Evolutionary conservation across 192 early-diverging fungal genomes (phyloP).

Genomic region (Chytriomyces sp.): DNA sequence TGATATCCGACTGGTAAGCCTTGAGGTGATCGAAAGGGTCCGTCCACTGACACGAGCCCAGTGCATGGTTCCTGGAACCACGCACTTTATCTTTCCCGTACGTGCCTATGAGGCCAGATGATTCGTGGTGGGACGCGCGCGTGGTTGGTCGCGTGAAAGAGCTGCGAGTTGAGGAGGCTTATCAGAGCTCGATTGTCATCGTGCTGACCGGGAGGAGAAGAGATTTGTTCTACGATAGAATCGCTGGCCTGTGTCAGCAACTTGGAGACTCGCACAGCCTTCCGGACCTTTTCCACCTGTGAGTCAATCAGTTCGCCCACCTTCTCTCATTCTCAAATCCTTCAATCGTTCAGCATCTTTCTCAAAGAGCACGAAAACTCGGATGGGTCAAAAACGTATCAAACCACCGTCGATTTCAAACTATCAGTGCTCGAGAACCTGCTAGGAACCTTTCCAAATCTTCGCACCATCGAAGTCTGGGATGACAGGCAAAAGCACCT

Average conservation of each 20-base stretch:
- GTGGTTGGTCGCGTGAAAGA: slow-evolving; percentile 6
- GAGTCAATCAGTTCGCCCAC: too few relatives aligned
- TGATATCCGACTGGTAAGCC: slow-evolving; percentile 47
- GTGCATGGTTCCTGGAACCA: slow-evolving; percentile 51
- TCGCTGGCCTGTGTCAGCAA: slow-evolving; percentile 33
- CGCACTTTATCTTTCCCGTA: slow-evolving; percentile 46
- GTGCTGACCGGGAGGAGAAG: slow-evolving; percentile 50
- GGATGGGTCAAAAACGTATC: background rate
- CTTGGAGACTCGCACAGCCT: background rate
- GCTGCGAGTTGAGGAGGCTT: slow-evolving; percentile 2
- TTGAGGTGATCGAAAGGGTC: background rate
- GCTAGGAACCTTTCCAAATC: slow-evolving; percentile 32
- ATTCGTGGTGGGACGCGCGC: slow-evolving; percentile 45
- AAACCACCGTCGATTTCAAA: slow-evolving; percentile 56
- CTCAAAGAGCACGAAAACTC: slow-evolving; percentile 2
- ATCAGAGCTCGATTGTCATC: slow-evolving; percentile 2
- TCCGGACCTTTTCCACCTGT: slow-evolving; percentile 44
- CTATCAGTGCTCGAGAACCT: slow-evolving; percentile 42
- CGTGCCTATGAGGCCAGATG: slow-evolving; percentile 41
- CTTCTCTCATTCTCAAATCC: too few relatives aligned
- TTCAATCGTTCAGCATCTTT: background rate
- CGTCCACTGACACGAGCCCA: background rate
- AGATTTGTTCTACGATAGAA: slow-evolving; percentile 49
- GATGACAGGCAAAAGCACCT: slow-evolving; percentile 53
- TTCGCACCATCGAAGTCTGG: slow-evolving; percentile 41